A percentile compares a stretch with the other conserved stretches of the same genome.
Conservation (phyloP, 371 early-diverging fungal genomes). For the Apophysomyces trapeziformis region DNA sequence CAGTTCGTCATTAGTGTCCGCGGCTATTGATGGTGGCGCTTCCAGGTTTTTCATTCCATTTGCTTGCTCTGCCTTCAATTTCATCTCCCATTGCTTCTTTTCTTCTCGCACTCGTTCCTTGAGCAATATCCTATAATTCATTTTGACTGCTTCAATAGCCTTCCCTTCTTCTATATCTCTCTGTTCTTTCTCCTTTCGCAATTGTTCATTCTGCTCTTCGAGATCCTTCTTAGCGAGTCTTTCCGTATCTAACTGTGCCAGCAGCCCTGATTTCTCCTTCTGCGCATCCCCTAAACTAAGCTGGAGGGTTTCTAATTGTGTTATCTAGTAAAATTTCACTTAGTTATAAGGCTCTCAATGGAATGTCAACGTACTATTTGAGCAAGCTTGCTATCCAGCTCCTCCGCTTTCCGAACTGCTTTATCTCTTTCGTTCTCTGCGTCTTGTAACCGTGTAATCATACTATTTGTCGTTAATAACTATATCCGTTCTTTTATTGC, state of each 20-base stretch:
- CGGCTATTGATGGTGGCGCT: background rate
- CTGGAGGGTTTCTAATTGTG: slow-evolving; percentile 28
- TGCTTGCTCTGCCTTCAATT: slow-evolving; percentile 25
- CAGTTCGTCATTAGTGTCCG: background rate
- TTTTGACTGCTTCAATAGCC: slow-evolving; percentile 43
- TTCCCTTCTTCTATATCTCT: slow-evolving; percentile 38
- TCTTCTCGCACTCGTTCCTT: slow-evolving; percentile 47
- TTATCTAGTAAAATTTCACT: slow-evolving; percentile 13
- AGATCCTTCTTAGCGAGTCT: slow-evolving; percentile 24
- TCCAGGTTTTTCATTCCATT: slow-evolving; percentile 5
- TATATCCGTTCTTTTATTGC: background rate
- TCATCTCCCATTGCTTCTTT: slow-evolving; percentile 38
- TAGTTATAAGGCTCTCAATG: background rate
- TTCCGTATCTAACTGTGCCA: slow-evolving; percentile 30
- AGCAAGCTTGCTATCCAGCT: slow-evolving; percentile 24
- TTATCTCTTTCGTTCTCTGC: slow-evolving; percentile 48
- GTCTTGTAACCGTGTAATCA: slow-evolving; percentile 51
- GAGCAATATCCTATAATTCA: slow-evolving; percentile 50
- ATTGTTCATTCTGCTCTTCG: slow-evolving; percentile 30
- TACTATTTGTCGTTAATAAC: slow-evolving; percentile 21
- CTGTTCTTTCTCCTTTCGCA: slow-evolving; percentile 36
- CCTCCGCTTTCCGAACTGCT: slow-evolving; percentile 32
- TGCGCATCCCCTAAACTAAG: slow-evolving; percentile 29
- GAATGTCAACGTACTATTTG: slow-evolving; percentile 23
- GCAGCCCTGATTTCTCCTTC: slow-evolving; percentile 28